Conservation (phyloP, 345 rosid species). For the Corymbia maculata region DNA sequence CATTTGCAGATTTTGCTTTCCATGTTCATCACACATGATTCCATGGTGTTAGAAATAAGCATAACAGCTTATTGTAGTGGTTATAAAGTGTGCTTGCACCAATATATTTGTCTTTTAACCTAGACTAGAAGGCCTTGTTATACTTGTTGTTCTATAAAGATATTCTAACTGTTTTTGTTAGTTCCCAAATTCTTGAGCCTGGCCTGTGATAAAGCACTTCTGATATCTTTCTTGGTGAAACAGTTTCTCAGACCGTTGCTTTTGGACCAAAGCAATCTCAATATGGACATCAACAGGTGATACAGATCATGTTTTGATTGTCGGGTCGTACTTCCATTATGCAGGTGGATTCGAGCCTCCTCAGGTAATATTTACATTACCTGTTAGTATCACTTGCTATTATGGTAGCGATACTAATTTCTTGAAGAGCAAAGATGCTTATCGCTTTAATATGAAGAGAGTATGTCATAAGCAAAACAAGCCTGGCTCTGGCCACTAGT, state of each 20-base stretch:
- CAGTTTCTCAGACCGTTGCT: slow-evolving; percentile 87
- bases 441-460: background rate
- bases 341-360: slow-evolving; percentile 89
- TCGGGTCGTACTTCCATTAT: slow-evolving; percentile 81
- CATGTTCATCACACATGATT: background rate
- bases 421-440: background rate
- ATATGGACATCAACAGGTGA: slow-evolving; percentile 87
- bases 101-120: background rate
- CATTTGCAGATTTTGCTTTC: background rate
- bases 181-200: background rate
- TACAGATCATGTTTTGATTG: slow-evolving; percentile 71
- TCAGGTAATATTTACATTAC: slow-evolving; percentile 28
- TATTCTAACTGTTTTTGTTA: background rate
- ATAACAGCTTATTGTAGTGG: background rate
- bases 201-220: background rate
- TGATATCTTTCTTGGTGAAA: background rate
- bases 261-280: slow-evolving; percentile 84
- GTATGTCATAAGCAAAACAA: background rate
- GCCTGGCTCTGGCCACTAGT: background rate
- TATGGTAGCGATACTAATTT: background rate
- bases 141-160: background rate
- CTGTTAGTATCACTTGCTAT: background rate
- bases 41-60: background rate
- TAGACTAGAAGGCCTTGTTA: background rate
- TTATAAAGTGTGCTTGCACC: background rate